Conservation (phyloP, 1,284 basidiomycete species). For the Anthracocystis setariae region DNA sequence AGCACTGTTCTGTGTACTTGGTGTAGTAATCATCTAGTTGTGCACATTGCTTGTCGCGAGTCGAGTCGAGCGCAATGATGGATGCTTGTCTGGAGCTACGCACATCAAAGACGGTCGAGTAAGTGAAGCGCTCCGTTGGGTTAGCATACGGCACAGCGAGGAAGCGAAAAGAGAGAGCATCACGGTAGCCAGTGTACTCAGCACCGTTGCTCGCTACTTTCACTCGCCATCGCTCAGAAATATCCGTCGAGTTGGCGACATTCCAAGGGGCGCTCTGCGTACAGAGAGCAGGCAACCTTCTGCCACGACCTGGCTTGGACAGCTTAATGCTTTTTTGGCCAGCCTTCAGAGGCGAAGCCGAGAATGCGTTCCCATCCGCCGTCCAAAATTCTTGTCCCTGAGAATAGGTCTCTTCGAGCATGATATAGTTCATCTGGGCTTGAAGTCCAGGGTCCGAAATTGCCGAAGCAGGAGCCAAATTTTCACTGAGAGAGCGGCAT, state of each 20-base stretch:
- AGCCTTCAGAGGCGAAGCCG: neutral
- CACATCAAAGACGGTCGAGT: constrained; percentile 36
- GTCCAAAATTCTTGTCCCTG: constrained; percentile 30
- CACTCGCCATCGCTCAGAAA: constrained; percentile 25
- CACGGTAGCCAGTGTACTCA: constrained; percentile 38
- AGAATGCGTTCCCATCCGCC: constrained; percentile 12
- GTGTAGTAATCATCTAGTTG: constrained; percentile 9
- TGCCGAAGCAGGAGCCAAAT: constrained; percentile 23
- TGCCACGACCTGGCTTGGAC: constrained; percentile 5
- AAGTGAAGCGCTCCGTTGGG: constrained; percentile 35
- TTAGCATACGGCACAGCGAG: constrained; percentile 38
- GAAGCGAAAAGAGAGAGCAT: constrained; percentile 47
- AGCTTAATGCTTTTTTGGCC: constrained; percentile 3
- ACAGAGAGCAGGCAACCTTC: constrained; percentile 30
- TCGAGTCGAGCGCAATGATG: constrained; percentile 20
- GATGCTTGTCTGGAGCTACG: constrained; percentile 2
- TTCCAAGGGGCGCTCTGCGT: constrained; percentile 41
- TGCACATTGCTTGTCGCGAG: constrained; percentile 30
- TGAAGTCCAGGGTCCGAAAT: constrained; percentile 27
- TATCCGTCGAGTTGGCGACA: constrained; percentile 25
- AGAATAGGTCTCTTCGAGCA: constrained; percentile 23
- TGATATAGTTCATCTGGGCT: constrained; percentile 29
- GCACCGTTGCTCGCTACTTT: constrained; percentile 24
- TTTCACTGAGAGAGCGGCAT: constrained; percentile 41
- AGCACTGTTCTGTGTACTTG: constrained; percentile 69